Evolutionary conservation across 305 asterid genomes (phyloP).

Genomic region (Fraxinus floribunda): DNA sequence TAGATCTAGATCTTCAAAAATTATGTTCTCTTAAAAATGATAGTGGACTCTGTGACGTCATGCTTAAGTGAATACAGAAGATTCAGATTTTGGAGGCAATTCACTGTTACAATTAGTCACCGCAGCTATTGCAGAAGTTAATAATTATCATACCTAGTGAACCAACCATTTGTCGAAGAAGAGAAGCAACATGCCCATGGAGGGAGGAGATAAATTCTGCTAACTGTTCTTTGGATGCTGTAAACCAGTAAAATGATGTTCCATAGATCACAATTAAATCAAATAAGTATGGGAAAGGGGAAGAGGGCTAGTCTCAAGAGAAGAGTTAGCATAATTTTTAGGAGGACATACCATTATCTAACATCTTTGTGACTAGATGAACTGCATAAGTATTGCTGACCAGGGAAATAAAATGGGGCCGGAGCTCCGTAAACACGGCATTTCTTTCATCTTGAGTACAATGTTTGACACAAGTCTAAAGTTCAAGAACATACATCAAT

Average conservation of each 20-base stretch:
- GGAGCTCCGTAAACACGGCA: conserved; percentile 69
- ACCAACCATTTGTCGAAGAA: conserved; percentile 90
- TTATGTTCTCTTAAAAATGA: neutral
- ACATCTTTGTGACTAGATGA: conserved; percentile 76
- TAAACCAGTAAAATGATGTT: conserved; percentile 12
- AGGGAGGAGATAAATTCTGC: conserved; percentile 76
- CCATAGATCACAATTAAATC: neutral
- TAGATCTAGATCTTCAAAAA: neutral
- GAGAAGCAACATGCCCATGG: conserved; percentile 87
- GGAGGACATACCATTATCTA: conserved; percentile 65
- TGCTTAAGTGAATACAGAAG: neutral
- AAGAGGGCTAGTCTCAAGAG: neutral
- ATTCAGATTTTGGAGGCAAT: neutral
- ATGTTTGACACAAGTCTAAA: conserved; percentile 82
- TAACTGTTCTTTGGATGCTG: conserved; percentile 85
- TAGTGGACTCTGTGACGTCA: neutral
- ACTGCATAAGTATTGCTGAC: conserved; percentile 79
- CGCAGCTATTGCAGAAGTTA: neutral
- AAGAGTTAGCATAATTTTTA: neutral
- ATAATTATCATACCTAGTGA: conserved; percentile 68
- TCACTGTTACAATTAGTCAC: neutral
- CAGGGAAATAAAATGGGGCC: conserved; percentile 67
- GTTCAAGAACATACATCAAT: conserved; percentile 24
- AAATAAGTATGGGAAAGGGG: neutral
- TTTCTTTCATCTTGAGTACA: conserved; percentile 82